These are phyloP conservation scores for Pachyrhizus erosus DNA, from an alignment of 306 rosid species.

Conservation along the genomic window DNA sequence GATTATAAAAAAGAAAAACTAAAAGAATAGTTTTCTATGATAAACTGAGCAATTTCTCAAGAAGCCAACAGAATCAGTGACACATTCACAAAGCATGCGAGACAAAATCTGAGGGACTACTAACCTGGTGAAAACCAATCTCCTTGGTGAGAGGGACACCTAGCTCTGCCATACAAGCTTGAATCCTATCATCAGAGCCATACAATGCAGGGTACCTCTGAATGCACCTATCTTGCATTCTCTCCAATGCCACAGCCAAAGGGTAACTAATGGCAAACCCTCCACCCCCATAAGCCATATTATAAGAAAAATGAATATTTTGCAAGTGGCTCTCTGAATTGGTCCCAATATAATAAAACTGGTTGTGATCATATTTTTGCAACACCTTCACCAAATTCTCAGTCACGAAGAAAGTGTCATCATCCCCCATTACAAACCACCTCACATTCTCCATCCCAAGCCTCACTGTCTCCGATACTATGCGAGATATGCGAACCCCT, in stretches of 20 bases:
- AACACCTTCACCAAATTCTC: constrained; percentile 68
- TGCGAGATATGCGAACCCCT: constrained; percentile 60
- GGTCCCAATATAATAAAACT: constrained; percentile 67
- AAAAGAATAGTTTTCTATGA: neutral
- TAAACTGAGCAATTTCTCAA: neutral
- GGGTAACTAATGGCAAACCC: constrained; percentile 77
- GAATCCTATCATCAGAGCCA: constrained; percentile 74
- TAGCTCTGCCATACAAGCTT: constrained; percentile 83
- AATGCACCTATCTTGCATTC: constrained; percentile 68
- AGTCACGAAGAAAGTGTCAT: constrained; percentile 67
- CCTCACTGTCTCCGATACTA: constrained; percentile 48
- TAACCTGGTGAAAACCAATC: constrained; percentile 79
- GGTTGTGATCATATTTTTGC: constrained; percentile 62
- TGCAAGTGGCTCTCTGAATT: constrained; percentile 75
- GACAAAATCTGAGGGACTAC: neutral
- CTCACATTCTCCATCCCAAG: constrained; percentile 44
- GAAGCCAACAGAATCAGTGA: neutral
- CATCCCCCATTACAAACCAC: constrained; percentile 69
- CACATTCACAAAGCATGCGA: neutral
- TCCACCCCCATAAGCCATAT: constrained; percentile 79
- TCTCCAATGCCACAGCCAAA: constrained; percentile 59
- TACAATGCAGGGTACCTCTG: constrained; percentile 61
- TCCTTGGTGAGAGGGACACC: constrained; percentile 78
- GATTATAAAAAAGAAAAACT: neutral
- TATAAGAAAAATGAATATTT: constrained; percentile 63